Conservation (phyloP, 306 rosid species). For the Bauhinia variegata region DNA sequence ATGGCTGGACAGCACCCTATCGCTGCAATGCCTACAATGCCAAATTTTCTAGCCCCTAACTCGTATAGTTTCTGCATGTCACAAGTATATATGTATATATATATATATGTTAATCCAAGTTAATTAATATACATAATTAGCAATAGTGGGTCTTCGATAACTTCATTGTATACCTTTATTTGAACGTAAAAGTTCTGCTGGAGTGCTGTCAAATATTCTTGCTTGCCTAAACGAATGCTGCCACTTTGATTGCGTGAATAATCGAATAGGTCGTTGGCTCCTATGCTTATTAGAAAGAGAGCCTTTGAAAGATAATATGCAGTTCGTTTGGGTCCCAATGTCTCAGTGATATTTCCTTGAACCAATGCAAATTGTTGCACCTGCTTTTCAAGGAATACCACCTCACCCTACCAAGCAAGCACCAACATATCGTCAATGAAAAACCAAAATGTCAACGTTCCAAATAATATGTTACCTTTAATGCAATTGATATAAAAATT, state of each 20-base stretch:
- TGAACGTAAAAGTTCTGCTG: conserved; percentile 28
- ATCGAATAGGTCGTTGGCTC: conserved; percentile 55
- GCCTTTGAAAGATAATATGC: conserved; percentile 31
- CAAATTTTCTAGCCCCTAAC: conserved; percentile 61
- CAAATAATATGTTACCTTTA: no score
- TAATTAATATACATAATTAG: no score
- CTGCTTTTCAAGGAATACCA: conserved; percentile 41
- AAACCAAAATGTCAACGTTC: no score
- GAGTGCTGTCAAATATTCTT: conserved; percentile 21
- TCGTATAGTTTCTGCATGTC: conserved; percentile 45
- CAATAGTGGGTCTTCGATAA: not conserved
- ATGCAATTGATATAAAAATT: no score
- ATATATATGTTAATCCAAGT: no score
- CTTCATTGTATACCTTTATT: conserved; percentile 26
- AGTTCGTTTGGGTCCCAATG: conserved; percentile 29
- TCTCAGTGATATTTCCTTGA: conserved; percentile 22
- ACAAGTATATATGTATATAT: not conserved
- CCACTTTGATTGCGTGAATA: conserved; percentile 19
- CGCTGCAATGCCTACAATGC: conserved; percentile 46
- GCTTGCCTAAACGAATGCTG: not conserved
- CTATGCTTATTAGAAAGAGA: conserved; percentile 52
- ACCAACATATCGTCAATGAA: no score
- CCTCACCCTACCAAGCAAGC: conserved; percentile 46
- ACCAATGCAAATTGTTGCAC: conserved; percentile 49
- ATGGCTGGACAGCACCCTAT: conserved; percentile 55